Conservation (phyloP, 129 eudicot genomes). For the Tagetes patula region DNA sequence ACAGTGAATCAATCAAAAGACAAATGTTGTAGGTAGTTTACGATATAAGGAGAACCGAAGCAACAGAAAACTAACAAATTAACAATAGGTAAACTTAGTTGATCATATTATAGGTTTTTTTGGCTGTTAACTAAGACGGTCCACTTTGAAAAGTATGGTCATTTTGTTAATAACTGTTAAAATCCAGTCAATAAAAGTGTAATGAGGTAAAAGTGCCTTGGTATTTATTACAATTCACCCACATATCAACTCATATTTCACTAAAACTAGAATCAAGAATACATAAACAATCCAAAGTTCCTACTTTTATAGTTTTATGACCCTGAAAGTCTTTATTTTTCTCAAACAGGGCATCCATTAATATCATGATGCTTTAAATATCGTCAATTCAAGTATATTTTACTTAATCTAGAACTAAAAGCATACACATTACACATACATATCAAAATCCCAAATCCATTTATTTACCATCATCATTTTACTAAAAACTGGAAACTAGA, state of each 20-base stretch:
- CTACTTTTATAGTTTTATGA: not conserved
- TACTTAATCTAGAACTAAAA: not conserved
- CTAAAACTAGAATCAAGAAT: constrained; percentile 1
- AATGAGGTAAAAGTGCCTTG: not conserved
- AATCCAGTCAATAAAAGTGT: not conserved
- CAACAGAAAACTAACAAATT: not conserved
- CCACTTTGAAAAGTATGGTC: not conserved
- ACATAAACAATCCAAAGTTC: constrained; percentile 7
- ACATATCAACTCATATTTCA: constrained; percentile 3
- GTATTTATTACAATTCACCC: not conserved
- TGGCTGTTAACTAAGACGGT: not conserved
- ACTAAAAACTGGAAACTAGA: not conserved
- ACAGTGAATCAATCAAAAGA: not conserved
- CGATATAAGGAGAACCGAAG: not conserved
- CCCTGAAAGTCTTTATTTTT: not conserved
- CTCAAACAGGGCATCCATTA: constrained; percentile 6
- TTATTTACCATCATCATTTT: not conserved
- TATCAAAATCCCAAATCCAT: not conserved
- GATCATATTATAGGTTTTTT: not conserved
- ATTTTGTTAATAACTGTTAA: not conserved
- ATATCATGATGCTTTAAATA: not conserved
- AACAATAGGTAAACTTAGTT: not conserved
- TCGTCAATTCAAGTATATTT: not conserved
- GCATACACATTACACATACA: not conserved
- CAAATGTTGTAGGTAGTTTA: constrained; percentile 13